Conservation (phyloP, 257 asterid species). For the Euphrasia confusa region DNA sequence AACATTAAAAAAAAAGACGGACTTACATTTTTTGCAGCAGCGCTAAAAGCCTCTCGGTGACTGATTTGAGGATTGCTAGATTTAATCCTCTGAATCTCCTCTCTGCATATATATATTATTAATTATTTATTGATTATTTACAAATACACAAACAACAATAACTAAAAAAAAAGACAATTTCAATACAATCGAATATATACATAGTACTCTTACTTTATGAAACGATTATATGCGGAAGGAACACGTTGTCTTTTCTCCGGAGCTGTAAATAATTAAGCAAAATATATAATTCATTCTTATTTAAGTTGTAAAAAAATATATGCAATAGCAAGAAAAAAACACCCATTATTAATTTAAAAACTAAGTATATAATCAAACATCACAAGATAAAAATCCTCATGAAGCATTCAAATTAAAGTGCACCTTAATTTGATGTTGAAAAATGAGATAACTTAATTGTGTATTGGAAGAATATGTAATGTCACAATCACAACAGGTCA, state of each 20-base stretch:
- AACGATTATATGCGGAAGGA: constrained; percentile 86
- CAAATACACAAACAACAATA: too few species aligned
- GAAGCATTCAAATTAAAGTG: too few species aligned
- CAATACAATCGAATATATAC: too few species aligned
- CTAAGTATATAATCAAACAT: too few species aligned
- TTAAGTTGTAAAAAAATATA: too few species aligned
- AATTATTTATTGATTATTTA: too few species aligned
- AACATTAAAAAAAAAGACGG: too few species aligned
- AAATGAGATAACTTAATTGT: constrained; percentile 23
- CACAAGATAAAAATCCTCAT: too few species aligned
- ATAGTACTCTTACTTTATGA: constrained; percentile 57
- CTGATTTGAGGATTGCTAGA: constrained; percentile 88
- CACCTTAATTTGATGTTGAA: too few species aligned
- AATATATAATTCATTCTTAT: neutral
- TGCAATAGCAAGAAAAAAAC: too few species aligned
- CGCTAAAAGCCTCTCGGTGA: constrained; percentile 92
- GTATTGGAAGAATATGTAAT: constrained; percentile 29
- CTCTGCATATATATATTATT: constrained; percentile 38
- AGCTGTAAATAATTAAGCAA: constrained; percentile 36
- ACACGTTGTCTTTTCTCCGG: constrained; percentile 90
- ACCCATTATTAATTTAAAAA: too few species aligned
- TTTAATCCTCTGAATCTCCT: constrained; percentile 95
- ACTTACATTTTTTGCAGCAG: constrained; percentile 92
- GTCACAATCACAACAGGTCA: constrained; percentile 53
- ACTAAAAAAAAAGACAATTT: too few species aligned